Conservation (phyloP, 371 early-diverging fungal genomes). For the Rhizopus microsporus region DNA sequence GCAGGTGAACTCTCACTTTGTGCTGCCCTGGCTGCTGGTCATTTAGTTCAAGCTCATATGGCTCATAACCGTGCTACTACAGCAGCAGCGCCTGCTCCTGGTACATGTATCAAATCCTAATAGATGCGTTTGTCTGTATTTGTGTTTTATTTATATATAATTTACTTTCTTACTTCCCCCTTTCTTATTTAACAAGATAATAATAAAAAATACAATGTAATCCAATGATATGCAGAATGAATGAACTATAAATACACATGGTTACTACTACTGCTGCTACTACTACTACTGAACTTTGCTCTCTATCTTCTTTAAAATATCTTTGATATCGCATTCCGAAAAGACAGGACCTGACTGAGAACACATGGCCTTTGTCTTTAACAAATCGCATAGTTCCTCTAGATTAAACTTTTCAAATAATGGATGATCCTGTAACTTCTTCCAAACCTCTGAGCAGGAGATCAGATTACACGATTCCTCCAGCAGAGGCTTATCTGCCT, state of each 20-base stretch:
- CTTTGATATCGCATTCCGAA: constrained; percentile 29
- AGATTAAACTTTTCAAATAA: constrained; percentile 51
- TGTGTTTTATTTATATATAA: constrained; percentile 6
- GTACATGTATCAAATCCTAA: constrained; percentile 28
- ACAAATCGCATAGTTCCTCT: constrained; percentile 46
- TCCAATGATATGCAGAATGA: too few relatives aligned
- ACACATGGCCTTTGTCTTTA: constrained; percentile 54
- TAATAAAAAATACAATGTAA: too few relatives aligned
- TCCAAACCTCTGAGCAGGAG: constrained; percentile 46
- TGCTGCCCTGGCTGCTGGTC: constrained; percentile 86
- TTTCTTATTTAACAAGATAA: too few relatives aligned
- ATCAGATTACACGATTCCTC: constrained; percentile 21
- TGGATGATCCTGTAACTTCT: constrained; percentile 48
- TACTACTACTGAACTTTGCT: neutral
- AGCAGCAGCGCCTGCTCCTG: constrained; percentile 23
- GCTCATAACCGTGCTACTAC: constrained; percentile 70
- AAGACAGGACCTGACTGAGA: constrained; percentile 55
- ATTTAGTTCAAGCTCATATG: constrained; percentile 85
- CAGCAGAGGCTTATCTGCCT: neutral
- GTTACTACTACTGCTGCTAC: too few relatives aligned
- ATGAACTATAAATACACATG: too few relatives aligned
- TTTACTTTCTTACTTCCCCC: too few relatives aligned
- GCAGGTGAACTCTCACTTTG: constrained; percentile 95
- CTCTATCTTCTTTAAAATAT: constrained; percentile 17
- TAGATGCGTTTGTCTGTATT: neutral